A percentile compares a stretch with the other conserved stretches of the same genome.
Evolutionary conservation across 2,329 filamentous ascomycete genomes (phyloP).

Genomic region (Beauveria rudraprayagi): DNA sequence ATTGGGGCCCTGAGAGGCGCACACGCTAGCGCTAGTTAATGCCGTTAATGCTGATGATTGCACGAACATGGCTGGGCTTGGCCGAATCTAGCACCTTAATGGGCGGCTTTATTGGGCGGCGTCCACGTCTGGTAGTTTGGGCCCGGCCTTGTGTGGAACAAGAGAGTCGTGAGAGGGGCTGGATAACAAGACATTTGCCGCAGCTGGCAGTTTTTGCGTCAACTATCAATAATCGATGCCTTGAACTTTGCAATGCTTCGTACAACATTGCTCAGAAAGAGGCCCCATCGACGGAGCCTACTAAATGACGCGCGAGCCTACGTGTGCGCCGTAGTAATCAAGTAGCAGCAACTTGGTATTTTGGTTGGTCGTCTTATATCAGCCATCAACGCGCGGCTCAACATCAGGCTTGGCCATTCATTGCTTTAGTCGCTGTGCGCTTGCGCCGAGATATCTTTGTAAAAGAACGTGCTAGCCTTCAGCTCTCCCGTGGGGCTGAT

Average conservation of each 20-base stretch:
- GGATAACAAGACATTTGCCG: background rate
- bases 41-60: background rate
- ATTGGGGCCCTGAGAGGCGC: slow-evolving; percentile 2
- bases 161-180: background rate
- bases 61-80: slow-evolving; percentile 3
- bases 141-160: background rate
- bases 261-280: background rate
- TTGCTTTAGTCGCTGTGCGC: background rate
- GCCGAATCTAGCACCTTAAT: background rate
- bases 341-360: background rate
- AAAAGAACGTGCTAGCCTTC: slow-evolving; percentile 48
- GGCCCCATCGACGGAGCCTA: background rate
- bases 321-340: background rate
- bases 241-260: background rate
- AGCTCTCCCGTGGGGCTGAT: slow-evolving; percentile 40
- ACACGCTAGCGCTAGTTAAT: background rate
- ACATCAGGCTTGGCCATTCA: background rate
- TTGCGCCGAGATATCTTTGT: slow-evolving; percentile 40
- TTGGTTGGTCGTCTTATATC: background rate
- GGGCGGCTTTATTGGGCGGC: background rate
- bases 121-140: background rate
- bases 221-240: background rate
- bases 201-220: background rate
- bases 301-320: background rate
- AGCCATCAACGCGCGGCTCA: too few species aligned